Evolutionary conservation across 495 filamentous ascomycete species (phyloP).

Genomic region (Amniculicola lignicola): DNA sequence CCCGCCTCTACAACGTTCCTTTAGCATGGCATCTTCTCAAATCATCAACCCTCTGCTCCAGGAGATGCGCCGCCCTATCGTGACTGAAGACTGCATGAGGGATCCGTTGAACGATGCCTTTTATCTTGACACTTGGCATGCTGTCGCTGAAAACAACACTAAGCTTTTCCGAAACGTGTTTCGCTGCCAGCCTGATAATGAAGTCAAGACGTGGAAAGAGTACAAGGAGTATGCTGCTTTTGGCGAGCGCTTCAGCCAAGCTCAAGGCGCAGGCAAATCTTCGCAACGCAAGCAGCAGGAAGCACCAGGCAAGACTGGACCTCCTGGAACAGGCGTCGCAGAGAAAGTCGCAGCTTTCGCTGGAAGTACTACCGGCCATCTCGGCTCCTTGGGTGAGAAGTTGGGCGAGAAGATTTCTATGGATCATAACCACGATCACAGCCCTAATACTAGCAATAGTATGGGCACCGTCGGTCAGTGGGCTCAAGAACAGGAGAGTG

Average conservation of each 20-base stretch:
- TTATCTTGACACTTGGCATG: constrained; percentile 81
- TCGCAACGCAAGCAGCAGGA: constrained; percentile 34
- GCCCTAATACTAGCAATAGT: constrained; percentile 43
- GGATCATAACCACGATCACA: constrained; percentile 37
- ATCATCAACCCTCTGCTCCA: constrained; percentile 57
- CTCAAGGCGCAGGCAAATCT: constrained; percentile 44
- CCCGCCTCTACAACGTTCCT: constrained; percentile 51
- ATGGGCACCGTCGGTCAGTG: constrained; percentile 47
- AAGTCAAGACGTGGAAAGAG: constrained; percentile 89
- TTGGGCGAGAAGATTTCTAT: constrained; percentile 32
- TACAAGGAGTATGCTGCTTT: constrained; percentile 87
- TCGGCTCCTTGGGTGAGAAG: constrained; percentile 29
- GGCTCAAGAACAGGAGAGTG: constrained; percentile 37
- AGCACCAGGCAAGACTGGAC: constrained; percentile 30
- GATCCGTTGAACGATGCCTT: constrained; percentile 83
- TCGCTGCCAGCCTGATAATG: constrained; percentile 92
- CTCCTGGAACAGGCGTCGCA: constrained; percentile 31
- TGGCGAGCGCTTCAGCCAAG: constrained; percentile 71
- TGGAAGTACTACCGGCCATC: constrained; percentile 13
- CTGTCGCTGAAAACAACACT: constrained; percentile 91
- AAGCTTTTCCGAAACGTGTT: constrained; percentile 90
- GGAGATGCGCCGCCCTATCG: constrained; percentile 62
- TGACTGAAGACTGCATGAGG: constrained; percentile 68
- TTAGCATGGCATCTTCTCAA: constrained; percentile 45
- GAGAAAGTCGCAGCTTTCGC: constrained; percentile 20